These are phyloP conservation scores for Knufia fluminis DNA, from an alignment of 2,329 filamentous ascomycete genomes.

Conservation along the genomic window DNA sequence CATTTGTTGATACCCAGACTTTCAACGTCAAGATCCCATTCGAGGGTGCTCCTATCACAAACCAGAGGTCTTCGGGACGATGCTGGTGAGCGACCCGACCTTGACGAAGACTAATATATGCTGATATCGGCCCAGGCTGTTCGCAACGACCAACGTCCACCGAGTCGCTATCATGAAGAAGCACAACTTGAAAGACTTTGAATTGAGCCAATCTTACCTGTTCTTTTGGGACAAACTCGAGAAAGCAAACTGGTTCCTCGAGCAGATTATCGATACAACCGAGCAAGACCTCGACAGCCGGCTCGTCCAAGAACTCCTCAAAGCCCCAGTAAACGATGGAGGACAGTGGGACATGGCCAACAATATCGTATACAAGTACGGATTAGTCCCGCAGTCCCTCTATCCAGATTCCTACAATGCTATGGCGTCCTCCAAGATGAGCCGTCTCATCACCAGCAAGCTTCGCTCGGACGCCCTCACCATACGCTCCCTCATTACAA, in stretches of 20 bases:
- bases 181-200: constrained; percentile 66
- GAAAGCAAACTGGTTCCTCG: constrained; percentile 82
- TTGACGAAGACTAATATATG: not conserved
- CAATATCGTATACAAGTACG: constrained; percentile 79
- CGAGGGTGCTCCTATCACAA: constrained; percentile 75
- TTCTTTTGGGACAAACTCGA: constrained; percentile 95
- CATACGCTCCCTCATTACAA: constrained; percentile 49
- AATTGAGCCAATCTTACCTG: constrained; percentile 78
- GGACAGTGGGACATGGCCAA: constrained; percentile 91
- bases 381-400: constrained; percentile 69
- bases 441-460: constrained; percentile 69
- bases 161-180: constrained; percentile 80
- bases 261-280: constrained; percentile 69
- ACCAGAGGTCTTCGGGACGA: constrained; percentile 69
- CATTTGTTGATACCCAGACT: constrained; percentile 62
- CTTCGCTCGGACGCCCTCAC: constrained; percentile 74
- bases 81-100: constrained; percentile 53
- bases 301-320: constrained; percentile 60
- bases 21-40: constrained; percentile 77
- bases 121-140: constrained; percentile 41
- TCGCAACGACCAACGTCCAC: constrained; percentile 85
- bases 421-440: constrained; percentile 59
- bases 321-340: constrained; percentile 64
- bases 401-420: constrained; percentile 81
- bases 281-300: constrained; percentile 61